phyloP scores from a whole-genome alignment of 805 yeast genomes.

The Kurtzmaniella cleridarum region DNA sequence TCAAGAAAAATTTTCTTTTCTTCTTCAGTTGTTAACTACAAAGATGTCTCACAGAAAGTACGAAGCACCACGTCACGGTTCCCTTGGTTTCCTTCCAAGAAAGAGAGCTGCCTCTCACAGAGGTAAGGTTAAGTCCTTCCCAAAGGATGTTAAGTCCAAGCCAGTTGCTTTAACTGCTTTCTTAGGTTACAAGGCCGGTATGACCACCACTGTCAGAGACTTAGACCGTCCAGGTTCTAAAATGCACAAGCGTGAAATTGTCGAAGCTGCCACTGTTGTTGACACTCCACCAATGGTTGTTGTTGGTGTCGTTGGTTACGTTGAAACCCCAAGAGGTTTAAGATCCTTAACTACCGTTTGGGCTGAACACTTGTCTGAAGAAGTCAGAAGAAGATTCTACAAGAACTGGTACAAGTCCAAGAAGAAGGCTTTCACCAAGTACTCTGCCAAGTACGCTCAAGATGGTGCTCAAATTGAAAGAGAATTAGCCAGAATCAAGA shows the following conservation, averaged over 20 bases:
- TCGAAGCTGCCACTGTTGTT: constrained; percentile 98
- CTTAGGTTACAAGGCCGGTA: constrained; percentile 99
- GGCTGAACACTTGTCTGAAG: constrained; percentile 99
- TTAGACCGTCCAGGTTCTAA: constrained; percentile 99
- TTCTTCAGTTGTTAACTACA: constrained; percentile 24
- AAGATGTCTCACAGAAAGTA: constrained; percentile 99
- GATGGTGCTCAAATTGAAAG: constrained; percentile 84
- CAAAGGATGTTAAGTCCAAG: constrained; percentile 96
- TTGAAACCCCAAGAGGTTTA: constrained; percentile 99
- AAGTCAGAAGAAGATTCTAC: constrained; percentile 99
- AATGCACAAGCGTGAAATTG: constrained; percentile 99
- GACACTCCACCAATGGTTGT: constrained; percentile 99
- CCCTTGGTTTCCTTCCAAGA: constrained; percentile 99
- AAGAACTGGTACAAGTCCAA: constrained; percentile 99
- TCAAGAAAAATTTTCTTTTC: constrained; percentile 5
- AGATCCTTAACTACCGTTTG: constrained; percentile 99
- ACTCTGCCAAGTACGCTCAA: constrained; percentile 96
- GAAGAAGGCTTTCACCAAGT: constrained; percentile 99
- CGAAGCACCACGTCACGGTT: constrained; percentile 99
- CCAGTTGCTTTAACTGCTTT: constrained; percentile 98
- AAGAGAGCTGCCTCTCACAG: constrained; percentile 98
- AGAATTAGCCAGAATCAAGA: constrained; percentile 97
- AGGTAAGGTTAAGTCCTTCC: constrained; percentile 99
- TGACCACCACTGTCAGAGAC: constrained; percentile 99
- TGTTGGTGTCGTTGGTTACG: constrained; percentile 99